Conservation (phyloP, 1,139 yeast species). For the Magnusiomyces magnusii region DNA sequence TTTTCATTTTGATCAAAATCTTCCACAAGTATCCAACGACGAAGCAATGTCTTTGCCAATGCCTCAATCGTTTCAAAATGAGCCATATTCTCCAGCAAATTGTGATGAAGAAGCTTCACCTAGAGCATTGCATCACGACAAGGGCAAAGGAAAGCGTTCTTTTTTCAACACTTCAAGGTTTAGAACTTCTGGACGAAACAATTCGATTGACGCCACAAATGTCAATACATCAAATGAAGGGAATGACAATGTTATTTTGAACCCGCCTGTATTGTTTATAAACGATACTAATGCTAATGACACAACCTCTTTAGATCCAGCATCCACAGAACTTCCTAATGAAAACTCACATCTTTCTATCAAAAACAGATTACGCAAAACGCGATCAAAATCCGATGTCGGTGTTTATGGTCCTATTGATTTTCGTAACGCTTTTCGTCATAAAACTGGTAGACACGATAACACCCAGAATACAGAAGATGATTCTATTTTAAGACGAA, state of each 20-base stretch:
- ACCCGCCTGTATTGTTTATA: background rate
- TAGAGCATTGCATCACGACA: background rate
- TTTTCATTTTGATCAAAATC: no score
- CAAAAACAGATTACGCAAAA: background rate
- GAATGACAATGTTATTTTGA: no score
- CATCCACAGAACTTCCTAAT: background rate
- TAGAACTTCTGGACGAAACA: background rate
- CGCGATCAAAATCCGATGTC: conserved; percentile 6
- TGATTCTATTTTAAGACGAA: background rate
- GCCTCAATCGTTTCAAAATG: background rate
- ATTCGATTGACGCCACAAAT: background rate
- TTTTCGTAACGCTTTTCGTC: background rate
- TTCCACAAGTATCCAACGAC: background rate
- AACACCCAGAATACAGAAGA: background rate
- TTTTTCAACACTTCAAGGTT: conserved; percentile 4
- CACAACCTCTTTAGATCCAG: background rate
- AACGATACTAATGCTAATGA: background rate
- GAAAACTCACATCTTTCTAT: background rate
- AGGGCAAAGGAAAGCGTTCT: conserved; percentile 2
- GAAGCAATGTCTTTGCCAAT: background rate
- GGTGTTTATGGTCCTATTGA: conserved; percentile 4
- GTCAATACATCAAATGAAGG: no score
- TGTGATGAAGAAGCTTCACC: background rate
- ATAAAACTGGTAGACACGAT: background rate
- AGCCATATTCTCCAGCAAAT: background rate